Base-by-base conservation (phyloP, 1,284 basidiomycete genomes). In the Pascua guehoae region DNA sequence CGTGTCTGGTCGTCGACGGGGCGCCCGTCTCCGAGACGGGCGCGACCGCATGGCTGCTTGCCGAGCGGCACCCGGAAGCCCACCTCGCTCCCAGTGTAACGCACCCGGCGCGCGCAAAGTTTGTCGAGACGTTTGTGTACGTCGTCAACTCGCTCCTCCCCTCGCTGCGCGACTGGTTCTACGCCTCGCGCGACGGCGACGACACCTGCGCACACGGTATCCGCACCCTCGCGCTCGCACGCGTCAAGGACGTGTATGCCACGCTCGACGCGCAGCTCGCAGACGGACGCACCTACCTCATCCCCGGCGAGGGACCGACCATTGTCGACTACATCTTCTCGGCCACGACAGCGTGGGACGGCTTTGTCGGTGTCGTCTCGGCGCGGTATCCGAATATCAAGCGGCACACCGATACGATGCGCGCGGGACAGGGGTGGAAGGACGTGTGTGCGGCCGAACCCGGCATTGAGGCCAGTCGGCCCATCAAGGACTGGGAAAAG, bases 101-200 rank as follows among this genome's bases (percentile, higher is more conserved):
- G 7, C 43, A 47, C 5, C 41, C 44, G 16, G 50, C 43, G 38
- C 58, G 53, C 9, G 54, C 58, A 0, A 41, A 50, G 12, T 66
- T 57, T 45, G 44, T 66, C 47, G 64, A 66, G 51, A 61, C 56
- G 15, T 57, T 62, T 48, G 18, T 58, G 12, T 64, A 47, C 45
- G 53, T 68, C 45, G 57, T 61, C 53, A 66, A 66, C 54, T 39
- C 51, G 37, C 51, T 66, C 24, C 57, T 62, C 12, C 66, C 66
- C 2, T 54, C 62, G 7, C 56, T 68, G 41, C 55, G 66, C 18
- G 66, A 68, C 54, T 64, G 61, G 62, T 54, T 68, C 47, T 68
- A 68, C 54, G 66, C 66, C 10, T 55, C 53, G 32, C 61, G 52
- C 41, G 58, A 56, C 41, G 51, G 46, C 12, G 44, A 50, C 17